phyloP scores from a whole-genome alignment of 306 rosid species.

The Dalbergia cultrata region DNA sequence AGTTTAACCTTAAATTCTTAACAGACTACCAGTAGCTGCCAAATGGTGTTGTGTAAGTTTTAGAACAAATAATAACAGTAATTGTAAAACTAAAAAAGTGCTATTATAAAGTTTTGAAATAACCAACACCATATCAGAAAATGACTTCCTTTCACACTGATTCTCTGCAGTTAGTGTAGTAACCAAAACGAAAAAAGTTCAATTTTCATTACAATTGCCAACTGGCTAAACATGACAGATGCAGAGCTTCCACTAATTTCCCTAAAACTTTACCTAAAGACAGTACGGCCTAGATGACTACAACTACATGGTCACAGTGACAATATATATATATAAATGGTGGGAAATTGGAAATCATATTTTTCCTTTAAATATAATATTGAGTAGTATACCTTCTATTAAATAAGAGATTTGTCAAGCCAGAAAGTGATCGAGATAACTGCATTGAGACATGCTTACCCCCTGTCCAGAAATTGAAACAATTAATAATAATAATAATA shows the following conservation, averaged over 20 bases:
- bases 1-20: not conserved
- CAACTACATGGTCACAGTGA: not conserved
- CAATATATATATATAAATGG: not conserved
- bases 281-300: slow-evolving; percentile 10
- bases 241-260: not conserved
- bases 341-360: not conserved
- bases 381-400: slow-evolving; percentile 73
- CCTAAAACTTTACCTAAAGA: not conserved
- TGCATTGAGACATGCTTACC: slow-evolving; percentile 73
- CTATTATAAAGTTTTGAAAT: slow-evolving; percentile 1
- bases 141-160: not conserved
- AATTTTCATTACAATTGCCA: not conserved
- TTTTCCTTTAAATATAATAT: not conserved
- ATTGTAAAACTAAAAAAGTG: not conserved
- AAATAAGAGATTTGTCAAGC: slow-evolving; percentile 75
- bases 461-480: slow-evolving; percentile 50
- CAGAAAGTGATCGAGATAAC: slow-evolving; percentile 76
- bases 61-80: not conserved
- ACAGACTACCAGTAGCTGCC: not conserved
- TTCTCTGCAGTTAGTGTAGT: not conserved
- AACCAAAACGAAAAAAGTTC: not conserved
- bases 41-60: slow-evolving; percentile 9
- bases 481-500: too few species aligned
- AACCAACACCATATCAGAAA: slow-evolving; percentile 1
- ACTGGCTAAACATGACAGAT: not conserved